A percentile compares a stretch with the other conserved stretches of the same genome.
phyloP scores from a whole-genome alignment of 305 asterid species.

The Solanum chacoense region DNA sequence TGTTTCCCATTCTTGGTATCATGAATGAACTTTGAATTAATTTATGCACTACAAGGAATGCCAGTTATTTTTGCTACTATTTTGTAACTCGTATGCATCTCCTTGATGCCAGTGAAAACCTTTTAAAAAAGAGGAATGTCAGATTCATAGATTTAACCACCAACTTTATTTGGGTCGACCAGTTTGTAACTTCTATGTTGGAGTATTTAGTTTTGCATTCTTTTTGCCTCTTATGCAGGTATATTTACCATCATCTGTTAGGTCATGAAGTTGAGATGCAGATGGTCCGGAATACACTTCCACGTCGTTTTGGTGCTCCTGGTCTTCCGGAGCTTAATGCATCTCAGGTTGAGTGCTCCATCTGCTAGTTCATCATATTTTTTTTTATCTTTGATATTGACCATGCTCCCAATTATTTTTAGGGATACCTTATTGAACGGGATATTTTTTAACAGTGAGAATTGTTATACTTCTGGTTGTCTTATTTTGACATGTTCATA shows the following conservation, averaged over 20 bases:
- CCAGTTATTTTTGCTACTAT: background rate
- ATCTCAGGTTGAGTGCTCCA: conserved; percentile 58
- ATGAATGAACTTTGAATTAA: background rate
- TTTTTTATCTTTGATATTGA: background rate
- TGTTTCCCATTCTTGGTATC: background rate
- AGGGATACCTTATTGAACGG: background rate
- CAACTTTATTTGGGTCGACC: background rate
- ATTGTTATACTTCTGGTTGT: background rate
- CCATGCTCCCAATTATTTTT: background rate
- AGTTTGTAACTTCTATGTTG: background rate
- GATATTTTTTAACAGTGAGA: background rate
- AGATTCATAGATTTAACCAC: background rate
- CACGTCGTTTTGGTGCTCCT: conserved; percentile 99
- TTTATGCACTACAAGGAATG: background rate
- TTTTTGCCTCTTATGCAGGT: conserved; percentile 38
- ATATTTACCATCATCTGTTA: conserved; percentile 90
- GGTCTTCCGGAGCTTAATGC: conserved; percentile 99
- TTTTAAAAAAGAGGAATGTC: background rate
- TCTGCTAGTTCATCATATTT: background rate
- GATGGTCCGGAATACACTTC: conserved; percentile 93
- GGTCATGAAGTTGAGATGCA: conserved; percentile 99
- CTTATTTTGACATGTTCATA: background rate
- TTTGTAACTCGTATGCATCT: background rate
- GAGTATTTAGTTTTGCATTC: background rate
- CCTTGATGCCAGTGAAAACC: background rate